Base-by-base conservation (phyloP, 306 rosid genomes). In the Citrullus amarus region DNA sequence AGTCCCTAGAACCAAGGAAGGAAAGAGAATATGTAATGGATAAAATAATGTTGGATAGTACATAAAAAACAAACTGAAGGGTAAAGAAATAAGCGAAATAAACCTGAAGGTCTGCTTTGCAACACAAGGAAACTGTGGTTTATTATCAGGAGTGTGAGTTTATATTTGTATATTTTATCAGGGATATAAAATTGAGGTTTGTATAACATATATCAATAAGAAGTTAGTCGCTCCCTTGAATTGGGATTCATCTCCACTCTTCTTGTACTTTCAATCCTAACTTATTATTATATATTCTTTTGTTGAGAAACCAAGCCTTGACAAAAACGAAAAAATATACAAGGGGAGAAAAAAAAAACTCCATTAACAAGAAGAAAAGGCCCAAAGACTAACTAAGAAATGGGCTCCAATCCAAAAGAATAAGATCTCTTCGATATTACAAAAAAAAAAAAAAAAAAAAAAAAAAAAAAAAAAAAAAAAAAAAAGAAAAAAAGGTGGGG, bases 1-100 rank as follows among this genome's bases (percentile, higher is more conserved):
- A 92, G 84, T 61, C 98, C 97, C 98, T 94, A 88, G 65, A 86
- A 88, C 74, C 84, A 90, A 66, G 82, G 36, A 62, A 79, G 62
- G 79, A 20, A 79, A 30, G 16, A 58, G 67, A 48, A 68, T 22
- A 80, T 6, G 80, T 65, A 82, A 13, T 59, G 22, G 53, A 78
- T 65, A 28, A 72, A 13, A 73, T 30, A 51, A 7, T 4, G 16
- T 51, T 30, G 25, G 10, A 30, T 8, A 16, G n/a, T 1, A 30
- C 9, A 73, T 73, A 73, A 50, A 25, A 14, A 73, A 30, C 50
- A 73, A 73, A 73, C 43, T 16, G 25, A 50, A 73, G 30, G 77
- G 7, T 28, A 73, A 13, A 16, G 41, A 46, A 46, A 13, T 71
- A 44, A 70, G 55, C 14, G 59, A 70, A 70, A 70, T 22, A 69